Evolutionary conservation across 2,329 filamentous ascomycete species (phyloP).

Genomic region (Colletotrichum paranaense): DNA sequence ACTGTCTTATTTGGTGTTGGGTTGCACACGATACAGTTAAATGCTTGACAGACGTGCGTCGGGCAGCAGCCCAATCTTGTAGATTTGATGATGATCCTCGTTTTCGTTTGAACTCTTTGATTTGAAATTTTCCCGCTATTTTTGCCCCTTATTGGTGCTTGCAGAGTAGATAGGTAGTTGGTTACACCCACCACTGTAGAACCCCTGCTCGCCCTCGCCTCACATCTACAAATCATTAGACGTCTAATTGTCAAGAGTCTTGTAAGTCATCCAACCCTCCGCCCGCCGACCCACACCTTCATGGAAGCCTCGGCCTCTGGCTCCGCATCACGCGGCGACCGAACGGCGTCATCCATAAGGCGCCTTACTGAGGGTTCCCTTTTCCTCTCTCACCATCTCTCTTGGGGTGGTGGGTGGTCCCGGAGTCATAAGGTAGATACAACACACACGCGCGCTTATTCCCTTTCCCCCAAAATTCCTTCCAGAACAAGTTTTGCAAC

Average conservation of each 20-base stretch:
- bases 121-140: not conserved
- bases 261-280: not conserved
- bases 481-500: not conserved
- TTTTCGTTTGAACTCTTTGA: not conserved
- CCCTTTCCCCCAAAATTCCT: not conserved
- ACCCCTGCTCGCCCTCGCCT: not conserved
- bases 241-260: slow-evolving; percentile 5
- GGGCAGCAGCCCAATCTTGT: slow-evolving; percentile 24
- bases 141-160: too few relatives aligned
- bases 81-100: slow-evolving; percentile 15
- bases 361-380: not conserved
- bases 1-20: not conserved
- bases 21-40: not conserved
- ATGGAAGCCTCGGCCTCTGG: too few relatives aligned
- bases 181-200: not conserved
- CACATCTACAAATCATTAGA: slow-evolving; percentile 15
- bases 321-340: slow-evolving; percentile 9
- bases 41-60: slow-evolving; percentile 27
- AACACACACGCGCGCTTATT: not conserved
- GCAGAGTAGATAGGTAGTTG: not conserved
- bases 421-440: not conserved
- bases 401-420: too few relatives aligned
- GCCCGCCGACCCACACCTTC: not conserved
- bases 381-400: not conserved
- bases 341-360: not conserved